Percentiles rank a stretch among this genome's conserved stretches.
These are phyloP conservation scores for Ricinus communis DNA, from an alignment of 345 rosid genomes.

Conservation along the genomic window DNA sequence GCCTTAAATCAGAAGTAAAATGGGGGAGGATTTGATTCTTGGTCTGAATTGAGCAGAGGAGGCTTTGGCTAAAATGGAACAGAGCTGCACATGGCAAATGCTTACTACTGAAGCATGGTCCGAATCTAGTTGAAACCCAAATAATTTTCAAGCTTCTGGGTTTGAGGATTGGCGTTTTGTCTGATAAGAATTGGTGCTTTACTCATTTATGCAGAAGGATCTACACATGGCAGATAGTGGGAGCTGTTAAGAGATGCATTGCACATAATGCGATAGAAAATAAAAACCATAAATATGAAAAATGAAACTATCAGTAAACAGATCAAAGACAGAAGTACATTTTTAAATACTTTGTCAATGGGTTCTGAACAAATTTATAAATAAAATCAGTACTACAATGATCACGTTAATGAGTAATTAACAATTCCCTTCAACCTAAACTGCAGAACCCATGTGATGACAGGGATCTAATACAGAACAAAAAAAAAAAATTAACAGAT, in stretches of 20 bases:
- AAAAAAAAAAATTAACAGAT: constrained; percentile 19
- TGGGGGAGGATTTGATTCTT: background rate
- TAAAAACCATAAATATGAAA: too few relatives aligned
- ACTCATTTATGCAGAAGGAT: too few relatives aligned
- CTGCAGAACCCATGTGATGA: constrained; percentile 15
- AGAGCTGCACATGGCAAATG: background rate
- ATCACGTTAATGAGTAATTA: constrained; percentile 27
- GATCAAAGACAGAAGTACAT: background rate
- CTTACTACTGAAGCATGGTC: background rate
- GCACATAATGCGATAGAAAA: too few relatives aligned
- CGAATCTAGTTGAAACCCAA: background rate
- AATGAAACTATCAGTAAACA: background rate
- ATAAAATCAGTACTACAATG: background rate
- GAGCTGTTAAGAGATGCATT: too few relatives aligned
- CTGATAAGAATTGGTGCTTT: too few relatives aligned
- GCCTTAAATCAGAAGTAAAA: background rate
- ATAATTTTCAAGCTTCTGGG: too few relatives aligned
- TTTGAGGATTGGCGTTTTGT: too few relatives aligned
- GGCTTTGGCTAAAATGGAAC: background rate
- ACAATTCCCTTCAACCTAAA: constrained; percentile 19
- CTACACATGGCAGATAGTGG: too few relatives aligned
- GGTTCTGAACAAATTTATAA: background rate
- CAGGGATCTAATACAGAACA: constrained; percentile 16
- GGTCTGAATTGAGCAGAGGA: background rate
- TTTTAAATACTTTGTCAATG: background rate